Conservation (phyloP, 1,139 yeast genomes). For the Diutina catenulata region DNA sequence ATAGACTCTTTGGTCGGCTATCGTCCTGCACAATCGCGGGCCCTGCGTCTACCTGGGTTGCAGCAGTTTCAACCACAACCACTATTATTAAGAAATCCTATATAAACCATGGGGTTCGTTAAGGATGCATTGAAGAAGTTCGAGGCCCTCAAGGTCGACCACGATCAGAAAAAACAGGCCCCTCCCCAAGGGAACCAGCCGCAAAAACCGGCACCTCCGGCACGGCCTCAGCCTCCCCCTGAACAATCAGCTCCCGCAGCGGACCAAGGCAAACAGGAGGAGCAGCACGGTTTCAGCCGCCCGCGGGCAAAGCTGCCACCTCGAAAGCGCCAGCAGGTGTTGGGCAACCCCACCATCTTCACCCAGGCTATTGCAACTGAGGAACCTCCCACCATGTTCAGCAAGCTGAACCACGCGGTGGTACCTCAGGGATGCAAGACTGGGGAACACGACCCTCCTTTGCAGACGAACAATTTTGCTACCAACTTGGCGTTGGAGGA, state of each 20-base stretch:
- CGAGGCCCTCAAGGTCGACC: neutral
- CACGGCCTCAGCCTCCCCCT: too few relatives aligned
- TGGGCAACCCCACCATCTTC: constrained; percentile 6
- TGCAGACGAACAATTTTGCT: constrained; percentile 35
- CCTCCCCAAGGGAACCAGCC: neutral
- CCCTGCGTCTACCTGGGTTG: too few relatives aligned
- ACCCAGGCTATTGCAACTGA: constrained; percentile 6
- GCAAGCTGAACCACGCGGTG: constrained; percentile 8
- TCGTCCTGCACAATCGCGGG: too few relatives aligned
- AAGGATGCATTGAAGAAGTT: neutral
- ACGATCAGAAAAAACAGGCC: neutral
- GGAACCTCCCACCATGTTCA: constrained; percentile 8
- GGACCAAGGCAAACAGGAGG: too few relatives aligned
- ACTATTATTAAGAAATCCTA: too few relatives aligned
- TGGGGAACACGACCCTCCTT: constrained; percentile 13
- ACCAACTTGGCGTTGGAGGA: constrained; percentile 32
- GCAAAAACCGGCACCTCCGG: too few relatives aligned
- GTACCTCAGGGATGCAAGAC: constrained; percentile 8
- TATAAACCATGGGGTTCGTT: constrained; percentile 2
- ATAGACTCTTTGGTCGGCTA: too few relatives aligned
- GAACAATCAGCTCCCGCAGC: too few relatives aligned
- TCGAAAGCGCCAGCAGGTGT: neutral
- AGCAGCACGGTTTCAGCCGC: neutral
- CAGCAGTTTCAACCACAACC: too few relatives aligned
- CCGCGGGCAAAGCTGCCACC: neutral